Base-by-base conservation (phyloP, 768 basidiomycete species). In the Rossbeevera mucosa region DNA sequence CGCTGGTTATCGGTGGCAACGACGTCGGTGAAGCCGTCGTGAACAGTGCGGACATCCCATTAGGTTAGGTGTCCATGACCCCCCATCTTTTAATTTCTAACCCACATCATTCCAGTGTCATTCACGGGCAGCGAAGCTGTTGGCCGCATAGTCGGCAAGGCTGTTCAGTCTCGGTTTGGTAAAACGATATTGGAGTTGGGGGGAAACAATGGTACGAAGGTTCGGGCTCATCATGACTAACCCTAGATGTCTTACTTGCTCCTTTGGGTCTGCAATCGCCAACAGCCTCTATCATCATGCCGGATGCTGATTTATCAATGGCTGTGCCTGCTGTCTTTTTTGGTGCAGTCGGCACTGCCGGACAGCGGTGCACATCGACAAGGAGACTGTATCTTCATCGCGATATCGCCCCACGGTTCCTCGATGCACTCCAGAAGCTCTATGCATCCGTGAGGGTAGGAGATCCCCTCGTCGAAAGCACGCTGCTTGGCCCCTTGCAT, bases 101-200 rank as follows among this genome's bases (percentile, higher is more conserved):
- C 44, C 22, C 26, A 28, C 43, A 28, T 48, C 24, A 26, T 44
- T 36, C 22, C 50, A 94, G 92, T 98, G 20, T 93, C 91, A 31
- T 98, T 98, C 69, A 98, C 95, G 2, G 95, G 95, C 4, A 93
- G 90, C 63, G 95, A 98, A 69, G 75, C 76, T 48, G 84, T 91
- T 50, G 95, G 95, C 12, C 80, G 86, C 47, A 78, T 82, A 52
- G 93, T 98, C n/a, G 89, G 89, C n/a, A 84, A 83, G 72, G 77
- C 76, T 55, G 94, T 96, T 3, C 88, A 88, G 67, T 82, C 83
- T 50, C 78, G 92, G 56, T 95, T 94, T 68, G 94, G 94, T 18
- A 91, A 95, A 72, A 77, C 83, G 26, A 82, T 97, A 20, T 79
- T 97, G 22, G 95, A 97, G 66, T 75, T 97, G 2, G 94, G 94